A percentile compares a stretch with the other conserved stretches of the same genome.
Evolutionary conservation across 345 rosid species (phyloP).

Genomic region (Euphorbia lathyris): DNA sequence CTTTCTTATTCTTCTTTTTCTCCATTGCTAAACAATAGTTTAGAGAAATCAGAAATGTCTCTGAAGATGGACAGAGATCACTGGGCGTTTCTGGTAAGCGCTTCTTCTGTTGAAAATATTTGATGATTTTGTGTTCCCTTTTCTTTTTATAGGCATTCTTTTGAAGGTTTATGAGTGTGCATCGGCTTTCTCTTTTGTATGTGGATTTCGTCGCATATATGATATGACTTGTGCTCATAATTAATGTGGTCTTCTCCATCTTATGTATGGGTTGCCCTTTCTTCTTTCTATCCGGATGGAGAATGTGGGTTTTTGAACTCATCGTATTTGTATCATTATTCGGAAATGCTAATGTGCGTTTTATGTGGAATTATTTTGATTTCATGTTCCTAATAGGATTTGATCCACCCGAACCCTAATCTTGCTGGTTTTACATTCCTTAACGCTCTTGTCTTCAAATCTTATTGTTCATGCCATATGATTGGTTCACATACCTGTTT

Average conservation of each 20-base stretch:
- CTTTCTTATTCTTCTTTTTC: no score
- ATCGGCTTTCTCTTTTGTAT: not conserved
- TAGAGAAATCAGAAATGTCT: conserved; percentile 20
- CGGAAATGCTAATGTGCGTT: not conserved
- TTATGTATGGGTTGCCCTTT: not conserved
- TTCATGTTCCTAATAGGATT: not conserved
- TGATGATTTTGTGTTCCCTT: not conserved
- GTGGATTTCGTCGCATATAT: no score
- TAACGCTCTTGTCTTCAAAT: no score
- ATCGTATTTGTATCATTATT: not conserved
- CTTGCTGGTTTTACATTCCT: not conserved
- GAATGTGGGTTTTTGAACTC: not conserved
- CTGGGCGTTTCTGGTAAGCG: conserved; percentile 55
- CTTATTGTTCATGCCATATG: conserved; percentile 4
- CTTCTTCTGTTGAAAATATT: not conserved
- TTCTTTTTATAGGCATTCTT: not conserved
- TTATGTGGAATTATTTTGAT: not conserved
- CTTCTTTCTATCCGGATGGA: no score
- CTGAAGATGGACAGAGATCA: conserved; percentile 28
- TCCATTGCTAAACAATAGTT: not conserved
- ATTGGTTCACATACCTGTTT: not conserved
- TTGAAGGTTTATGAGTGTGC: not conserved
- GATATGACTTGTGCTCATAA: not conserved
- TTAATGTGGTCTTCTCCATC: not conserved
- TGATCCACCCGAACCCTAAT: not conserved